A percentile compares a stretch with the other conserved stretches of the same genome.
Evolutionary conservation across 805 yeast species (phyloP).

Genomic region (Wickerhamomyces rabaulensis): DNA sequence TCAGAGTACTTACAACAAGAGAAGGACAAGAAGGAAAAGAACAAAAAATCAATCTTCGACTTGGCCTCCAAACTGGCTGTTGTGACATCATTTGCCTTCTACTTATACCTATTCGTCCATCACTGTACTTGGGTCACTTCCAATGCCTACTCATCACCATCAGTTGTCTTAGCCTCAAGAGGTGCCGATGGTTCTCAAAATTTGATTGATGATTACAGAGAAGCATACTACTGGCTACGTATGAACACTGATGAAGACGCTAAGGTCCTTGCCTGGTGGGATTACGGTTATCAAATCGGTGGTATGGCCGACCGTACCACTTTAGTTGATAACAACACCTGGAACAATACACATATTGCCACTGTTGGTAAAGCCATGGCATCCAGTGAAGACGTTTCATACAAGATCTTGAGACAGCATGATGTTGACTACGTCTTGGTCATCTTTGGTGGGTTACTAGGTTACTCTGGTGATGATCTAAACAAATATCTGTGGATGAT

Average conservation of each 20-base stretch:
- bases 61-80: conserved; percentile 58
- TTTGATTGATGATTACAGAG: conserved; percentile 94
- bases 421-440: conserved; percentile 94
- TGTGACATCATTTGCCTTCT: conserved; percentile 60
- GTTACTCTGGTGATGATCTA: conserved; percentile 93
- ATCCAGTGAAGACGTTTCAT: conserved; percentile 80
- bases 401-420: conserved; percentile 80
- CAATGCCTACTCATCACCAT: conserved; percentile 94
- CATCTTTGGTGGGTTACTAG: conserved; percentile 90
- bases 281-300: conserved; percentile 98
- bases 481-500: conserved; percentile 99
- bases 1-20: conserved; percentile 25
- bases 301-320: conserved; percentile 99
- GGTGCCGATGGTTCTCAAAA: conserved; percentile 80
- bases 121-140: conserved; percentile 98
- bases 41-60: conserved; percentile 11
- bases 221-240: conserved; percentile 97
- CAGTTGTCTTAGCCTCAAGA: conserved; percentile 85
- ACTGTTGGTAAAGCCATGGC: conserved; percentile 98
- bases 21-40: conserved; percentile 4
- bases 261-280: conserved; percentile 99
- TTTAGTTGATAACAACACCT: conserved; percentile 95
- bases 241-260: conserved; percentile 97
- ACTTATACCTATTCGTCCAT: conserved; percentile 74
- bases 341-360: conserved; percentile 99